phyloP scores from a whole-genome alignment of 176 grass and related monocot species.

The Phyllostachys edulis region DNA sequence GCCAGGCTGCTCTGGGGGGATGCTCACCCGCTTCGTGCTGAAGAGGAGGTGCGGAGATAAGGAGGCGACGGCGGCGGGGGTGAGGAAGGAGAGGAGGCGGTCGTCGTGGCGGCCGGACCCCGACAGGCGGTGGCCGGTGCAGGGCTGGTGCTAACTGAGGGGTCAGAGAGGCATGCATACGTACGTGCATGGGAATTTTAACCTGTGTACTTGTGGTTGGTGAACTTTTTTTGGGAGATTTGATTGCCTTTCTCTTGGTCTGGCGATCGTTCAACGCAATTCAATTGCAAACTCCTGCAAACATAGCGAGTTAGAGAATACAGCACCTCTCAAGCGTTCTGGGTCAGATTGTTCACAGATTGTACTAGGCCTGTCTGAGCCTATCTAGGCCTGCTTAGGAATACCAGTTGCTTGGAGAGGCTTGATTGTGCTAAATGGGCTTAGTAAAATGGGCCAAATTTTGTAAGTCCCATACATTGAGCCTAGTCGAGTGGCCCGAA shows the following conservation, averaged over 20 bases:
- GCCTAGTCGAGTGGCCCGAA: not conserved
- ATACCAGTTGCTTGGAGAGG: not conserved
- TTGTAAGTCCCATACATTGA: not conserved
- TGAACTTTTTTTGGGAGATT: not conserved
- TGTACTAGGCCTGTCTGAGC: not conserved
- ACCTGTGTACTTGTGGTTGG: not conserved
- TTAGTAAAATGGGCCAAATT: not conserved
- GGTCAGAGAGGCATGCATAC: not conserved
- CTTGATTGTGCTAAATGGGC: not conserved
- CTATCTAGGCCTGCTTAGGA: not conserved
- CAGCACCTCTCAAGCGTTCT: not conserved
- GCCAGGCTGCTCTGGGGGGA: not conserved
- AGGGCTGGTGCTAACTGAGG: conserved; percentile 1
- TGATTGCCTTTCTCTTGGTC: not conserved
- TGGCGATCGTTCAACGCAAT: not conserved
- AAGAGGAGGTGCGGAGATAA: not conserved
- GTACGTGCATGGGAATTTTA: not conserved
- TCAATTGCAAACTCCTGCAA: not conserved
- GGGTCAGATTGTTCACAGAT: not conserved
- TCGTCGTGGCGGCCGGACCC: not conserved
- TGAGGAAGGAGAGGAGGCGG: not conserved
- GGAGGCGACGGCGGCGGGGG: not conserved
- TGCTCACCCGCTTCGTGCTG: not conserved
- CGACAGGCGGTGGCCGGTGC: not conserved
- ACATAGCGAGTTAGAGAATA: not conserved